Evolutionary conservation across 2,329 filamentous ascomycete species (phyloP).

Genomic region (Lasiodiplodia gonubiensis): DNA sequence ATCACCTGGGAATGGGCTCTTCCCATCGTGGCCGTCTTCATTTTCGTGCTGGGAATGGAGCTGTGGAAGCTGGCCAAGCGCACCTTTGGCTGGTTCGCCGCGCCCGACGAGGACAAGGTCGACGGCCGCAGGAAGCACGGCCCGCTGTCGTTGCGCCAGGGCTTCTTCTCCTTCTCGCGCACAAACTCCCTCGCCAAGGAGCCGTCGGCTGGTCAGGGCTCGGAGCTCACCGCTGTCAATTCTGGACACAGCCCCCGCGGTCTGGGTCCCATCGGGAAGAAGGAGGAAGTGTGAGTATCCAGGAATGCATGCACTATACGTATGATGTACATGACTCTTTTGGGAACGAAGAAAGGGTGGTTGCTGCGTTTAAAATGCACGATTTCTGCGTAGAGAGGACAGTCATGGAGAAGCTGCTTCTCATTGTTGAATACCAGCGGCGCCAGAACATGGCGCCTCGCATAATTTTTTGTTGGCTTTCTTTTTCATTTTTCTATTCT

Average conservation of each 20-base stretch:
- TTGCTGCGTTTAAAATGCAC: too few species aligned
- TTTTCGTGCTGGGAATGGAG: conserved; percentile 35
- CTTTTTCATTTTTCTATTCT: background rate
- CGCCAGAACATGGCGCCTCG: background rate
- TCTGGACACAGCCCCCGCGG: conserved; percentile 13
- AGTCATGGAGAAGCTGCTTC: background rate
- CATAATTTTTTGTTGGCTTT: background rate
- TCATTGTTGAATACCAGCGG: background rate
- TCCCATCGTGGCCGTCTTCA: conserved; percentile 31
- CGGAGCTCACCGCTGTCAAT: conserved; percentile 10
- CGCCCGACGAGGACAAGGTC: conserved; percentile 28
- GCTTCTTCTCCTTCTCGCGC: conserved; percentile 34
- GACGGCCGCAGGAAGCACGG: conserved; percentile 13
- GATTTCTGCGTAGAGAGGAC: background rate
- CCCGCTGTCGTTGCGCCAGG: conserved; percentile 31
- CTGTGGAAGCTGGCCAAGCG: conserved; percentile 35
- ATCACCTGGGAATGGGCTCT: conserved; percentile 37
- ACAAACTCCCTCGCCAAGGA: conserved; percentile 29
- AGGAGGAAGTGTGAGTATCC: background rate
- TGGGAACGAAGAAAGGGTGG: too few species aligned
- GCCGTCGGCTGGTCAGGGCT: conserved; percentile 5
- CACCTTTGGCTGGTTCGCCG: conserved; percentile 33
- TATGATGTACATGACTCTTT: background rate
- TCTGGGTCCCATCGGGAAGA: conserved; percentile 2
- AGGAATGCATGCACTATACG: too few species aligned